A percentile compares a stretch with the other conserved stretches of the same genome.
Conservation (phyloP, 208 protist species). For the Wallacemonas rigidus region DNA sequence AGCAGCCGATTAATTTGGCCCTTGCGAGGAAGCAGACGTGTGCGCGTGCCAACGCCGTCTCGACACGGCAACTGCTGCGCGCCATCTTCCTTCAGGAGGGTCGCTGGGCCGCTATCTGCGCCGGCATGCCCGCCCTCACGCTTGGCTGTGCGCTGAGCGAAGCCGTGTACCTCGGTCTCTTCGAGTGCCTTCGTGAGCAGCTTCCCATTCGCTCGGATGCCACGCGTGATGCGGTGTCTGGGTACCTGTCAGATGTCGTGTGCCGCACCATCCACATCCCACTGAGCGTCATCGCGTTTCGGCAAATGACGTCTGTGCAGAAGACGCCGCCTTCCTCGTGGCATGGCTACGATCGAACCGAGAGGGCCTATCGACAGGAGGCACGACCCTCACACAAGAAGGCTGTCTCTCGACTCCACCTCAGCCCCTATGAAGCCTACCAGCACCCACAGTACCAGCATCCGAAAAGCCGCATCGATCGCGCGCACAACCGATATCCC, state of each 20-base stretch:
- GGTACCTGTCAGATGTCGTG: constrained; percentile 61
- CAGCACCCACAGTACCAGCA: constrained; percentile 10
- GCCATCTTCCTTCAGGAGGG: constrained; percentile 57
- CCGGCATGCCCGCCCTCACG: constrained; percentile 65
- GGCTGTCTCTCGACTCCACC: not conserved
- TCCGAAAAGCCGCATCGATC: not conserved
- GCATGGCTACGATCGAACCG: not conserved
- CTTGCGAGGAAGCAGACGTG: constrained; percentile 80
- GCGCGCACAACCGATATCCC: not conserved
- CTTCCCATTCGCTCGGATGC: constrained; percentile 31
- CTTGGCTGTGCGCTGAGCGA: constrained; percentile 78
- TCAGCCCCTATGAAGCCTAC: constrained; percentile 7
- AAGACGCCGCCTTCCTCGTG: not conserved
- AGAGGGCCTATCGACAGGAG: not conserved
- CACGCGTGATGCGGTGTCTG: constrained; percentile 54
- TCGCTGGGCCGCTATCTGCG: constrained; percentile 47
- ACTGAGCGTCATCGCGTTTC: constrained; percentile 77
- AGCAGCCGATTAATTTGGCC: constrained; percentile 85
- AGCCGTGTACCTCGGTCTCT: constrained; percentile 74
- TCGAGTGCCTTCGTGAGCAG: constrained; percentile 74
- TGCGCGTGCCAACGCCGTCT: constrained; percentile 24
- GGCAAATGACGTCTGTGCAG: constrained; percentile 69
- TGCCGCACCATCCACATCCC: constrained; percentile 81
- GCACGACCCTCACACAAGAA: not conserved
- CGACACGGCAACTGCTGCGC: constrained; percentile 41